Conservation (phyloP, 768 basidiomycete species). For the Leccinum sublutescens region DNA sequence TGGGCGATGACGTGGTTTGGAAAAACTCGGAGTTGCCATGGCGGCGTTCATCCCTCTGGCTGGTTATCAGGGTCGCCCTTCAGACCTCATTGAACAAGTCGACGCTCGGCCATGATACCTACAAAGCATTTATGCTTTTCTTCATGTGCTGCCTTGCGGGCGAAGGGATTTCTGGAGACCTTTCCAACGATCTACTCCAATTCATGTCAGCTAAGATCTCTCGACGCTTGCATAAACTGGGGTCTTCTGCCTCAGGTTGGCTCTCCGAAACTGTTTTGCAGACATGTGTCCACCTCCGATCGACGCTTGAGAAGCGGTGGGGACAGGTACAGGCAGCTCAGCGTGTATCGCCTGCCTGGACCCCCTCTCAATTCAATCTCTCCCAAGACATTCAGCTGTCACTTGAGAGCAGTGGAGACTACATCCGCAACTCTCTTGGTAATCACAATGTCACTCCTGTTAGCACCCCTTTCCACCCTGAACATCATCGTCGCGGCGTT, state of each 20-base stretch:
- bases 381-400: conserved; percentile 33
- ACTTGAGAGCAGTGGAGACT: conserved; percentile 27
- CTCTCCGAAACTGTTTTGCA: background rate
- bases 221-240: background rate
- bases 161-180: background rate
- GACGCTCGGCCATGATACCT: conserved; percentile 12
- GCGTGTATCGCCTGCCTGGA: conserved; percentile 28
- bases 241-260: background rate
- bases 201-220: background rate
- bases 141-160: conserved; percentile 17
- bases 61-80: conserved; percentile 43
- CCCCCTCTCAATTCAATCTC: conserved; percentile 26
- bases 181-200: background rate
- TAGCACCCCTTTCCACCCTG: background rate
- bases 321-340: background rate
- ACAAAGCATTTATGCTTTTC: conserved; percentile 34
- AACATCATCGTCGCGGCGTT: conserved; percentile 4
- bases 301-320: background rate
- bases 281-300: background rate
- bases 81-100: conserved; percentile 34
- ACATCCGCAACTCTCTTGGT: conserved; percentile 26
- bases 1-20: conserved; percentile 32
- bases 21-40: conserved; percentile 36
- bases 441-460: background rate
- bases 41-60: conserved; percentile 50